Conservation (phyloP, 2,329 filamentous ascomycete species). For the Proliferodiscus dingleyae region DNA sequence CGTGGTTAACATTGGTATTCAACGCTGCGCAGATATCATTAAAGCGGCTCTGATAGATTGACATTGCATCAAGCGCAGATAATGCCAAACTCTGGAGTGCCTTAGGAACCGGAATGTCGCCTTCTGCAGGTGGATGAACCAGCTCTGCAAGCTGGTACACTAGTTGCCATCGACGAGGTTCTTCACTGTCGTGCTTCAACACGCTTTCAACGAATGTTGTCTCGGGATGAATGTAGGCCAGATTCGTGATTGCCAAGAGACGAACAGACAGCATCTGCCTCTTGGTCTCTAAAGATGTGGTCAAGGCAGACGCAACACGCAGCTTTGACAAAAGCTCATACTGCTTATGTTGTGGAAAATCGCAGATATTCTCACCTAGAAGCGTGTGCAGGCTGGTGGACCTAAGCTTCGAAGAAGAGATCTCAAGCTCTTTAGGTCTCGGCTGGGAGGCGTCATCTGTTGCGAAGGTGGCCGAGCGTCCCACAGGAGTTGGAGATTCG, state of each 20-base stretch:
- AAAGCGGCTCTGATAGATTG: constrained; percentile 71
- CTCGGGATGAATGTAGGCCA: constrained; percentile 86
- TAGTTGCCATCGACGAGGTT: constrained; percentile 82
- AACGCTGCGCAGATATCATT: constrained; percentile 84
- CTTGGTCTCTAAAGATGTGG: constrained; percentile 58
- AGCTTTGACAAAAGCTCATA: constrained; percentile 85
- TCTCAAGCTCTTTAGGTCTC: constrained; percentile 38
- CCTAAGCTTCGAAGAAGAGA: constrained; percentile 47
- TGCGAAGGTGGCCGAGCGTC: constrained; percentile 20
- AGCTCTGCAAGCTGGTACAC: constrained; percentile 90
- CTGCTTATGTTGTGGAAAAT: constrained; percentile 66
- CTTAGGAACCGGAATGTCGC: constrained; percentile 61
- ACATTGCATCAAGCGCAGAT: constrained; percentile 77
- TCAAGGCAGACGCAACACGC: constrained; percentile 76
- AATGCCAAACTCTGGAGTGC: constrained; percentile 80
- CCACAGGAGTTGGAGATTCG: constrained; percentile 31
- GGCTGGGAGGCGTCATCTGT: constrained; percentile 24
- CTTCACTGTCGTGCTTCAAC: constrained; percentile 80
- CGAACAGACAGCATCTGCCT: constrained; percentile 76
- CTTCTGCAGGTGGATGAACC: constrained; percentile 74
- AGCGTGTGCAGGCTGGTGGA: constrained; percentile 53
- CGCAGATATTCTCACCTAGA: constrained; percentile 49
- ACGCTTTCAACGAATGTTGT: constrained; percentile 79
- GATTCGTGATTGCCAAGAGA: constrained; percentile 80
- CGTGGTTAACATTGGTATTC: constrained; percentile 93